phyloP scores from a whole-genome alignment of 345 rosid species.

The Reutealis trisperma region DNA sequence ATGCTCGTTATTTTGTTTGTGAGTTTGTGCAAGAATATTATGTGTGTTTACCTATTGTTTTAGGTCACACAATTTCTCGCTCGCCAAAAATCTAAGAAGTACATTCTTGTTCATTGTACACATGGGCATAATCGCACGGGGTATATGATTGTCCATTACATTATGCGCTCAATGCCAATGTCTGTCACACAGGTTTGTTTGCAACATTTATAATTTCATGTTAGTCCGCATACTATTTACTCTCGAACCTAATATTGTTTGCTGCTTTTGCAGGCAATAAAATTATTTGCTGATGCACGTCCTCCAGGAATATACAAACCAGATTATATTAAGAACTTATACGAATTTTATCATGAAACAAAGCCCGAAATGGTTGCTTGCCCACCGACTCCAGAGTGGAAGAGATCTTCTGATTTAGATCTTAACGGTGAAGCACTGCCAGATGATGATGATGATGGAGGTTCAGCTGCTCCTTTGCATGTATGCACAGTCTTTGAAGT shows the following conservation, averaged over 20 bases:
- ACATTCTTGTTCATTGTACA: constrained; percentile 93
- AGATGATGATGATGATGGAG: constrained; percentile 68
- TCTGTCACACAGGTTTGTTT: constrained; percentile 77
- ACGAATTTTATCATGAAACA: constrained; percentile 86
- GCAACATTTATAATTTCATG: background rate
- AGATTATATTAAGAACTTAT: constrained; percentile 81
- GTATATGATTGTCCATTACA: constrained; percentile 91
- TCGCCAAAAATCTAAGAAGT: constrained; percentile 81
- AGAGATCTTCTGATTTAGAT: constrained; percentile 88
- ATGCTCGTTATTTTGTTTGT: background rate
- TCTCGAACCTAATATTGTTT: constrained; percentile 20
- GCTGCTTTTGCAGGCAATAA: constrained; percentile 62
- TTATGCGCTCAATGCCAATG: constrained; percentile 76
- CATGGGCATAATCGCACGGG: constrained; percentile 99
- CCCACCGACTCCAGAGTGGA: constrained; percentile 97
- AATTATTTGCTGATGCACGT: constrained; percentile 78
- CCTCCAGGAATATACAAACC: constrained; percentile 98
- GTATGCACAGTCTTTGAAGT: constrained; percentile 40
- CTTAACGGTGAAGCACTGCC: constrained; percentile 95
- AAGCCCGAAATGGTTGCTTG: constrained; percentile 69
- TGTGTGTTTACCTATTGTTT: constrained; percentile 6
- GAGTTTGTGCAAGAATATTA: background rate
- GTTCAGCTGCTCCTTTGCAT: constrained; percentile 40
- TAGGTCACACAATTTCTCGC: constrained; percentile 76
- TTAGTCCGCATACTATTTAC: background rate